Percentiles rank a stretch among this genome's conserved stretches.
phyloP scores from a whole-genome alignment of 805 yeast genomes.

The Wickerhamiella alocasiicola region DNA sequence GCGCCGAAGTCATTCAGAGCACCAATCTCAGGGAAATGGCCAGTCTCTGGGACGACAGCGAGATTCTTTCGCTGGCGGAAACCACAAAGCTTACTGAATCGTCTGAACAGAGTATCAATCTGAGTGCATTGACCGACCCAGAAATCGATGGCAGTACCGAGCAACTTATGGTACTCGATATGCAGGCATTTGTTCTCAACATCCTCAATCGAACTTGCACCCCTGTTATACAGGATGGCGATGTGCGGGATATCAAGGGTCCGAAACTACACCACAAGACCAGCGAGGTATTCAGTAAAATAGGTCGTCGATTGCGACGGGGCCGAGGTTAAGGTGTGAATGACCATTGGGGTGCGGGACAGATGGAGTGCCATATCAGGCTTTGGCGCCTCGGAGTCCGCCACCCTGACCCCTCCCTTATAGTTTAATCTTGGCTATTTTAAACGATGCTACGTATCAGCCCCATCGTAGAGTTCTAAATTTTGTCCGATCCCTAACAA shows the following conservation, averaged over 20 bases:
- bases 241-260: not conserved
- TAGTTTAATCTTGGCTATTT: no score
- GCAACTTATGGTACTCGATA: not conserved
- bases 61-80: not conserved
- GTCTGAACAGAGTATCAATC: no score
- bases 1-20: not conserved
- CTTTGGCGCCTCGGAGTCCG: no score
- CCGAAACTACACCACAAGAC: not conserved
- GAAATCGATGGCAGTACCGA: not conserved
- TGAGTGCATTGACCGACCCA: not conserved
- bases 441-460: no score
- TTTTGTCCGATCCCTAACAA: no score
- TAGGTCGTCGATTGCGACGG: not conserved
- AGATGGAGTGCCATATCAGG: no score
- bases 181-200: conserved; percentile 3
- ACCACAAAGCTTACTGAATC: not conserved
- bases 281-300: not conserved
- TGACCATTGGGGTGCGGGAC: no score
- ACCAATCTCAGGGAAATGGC: conserved; percentile 3
- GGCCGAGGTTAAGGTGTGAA: no score
- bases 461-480: no score
- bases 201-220: not conserved
- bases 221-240: not conserved
- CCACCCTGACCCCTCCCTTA: no score
- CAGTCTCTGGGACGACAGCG: not conserved